Base-by-base conservation (phyloP, 2,329 filamentous ascomycete genomes). In the Exophiala calicioides region DNA sequence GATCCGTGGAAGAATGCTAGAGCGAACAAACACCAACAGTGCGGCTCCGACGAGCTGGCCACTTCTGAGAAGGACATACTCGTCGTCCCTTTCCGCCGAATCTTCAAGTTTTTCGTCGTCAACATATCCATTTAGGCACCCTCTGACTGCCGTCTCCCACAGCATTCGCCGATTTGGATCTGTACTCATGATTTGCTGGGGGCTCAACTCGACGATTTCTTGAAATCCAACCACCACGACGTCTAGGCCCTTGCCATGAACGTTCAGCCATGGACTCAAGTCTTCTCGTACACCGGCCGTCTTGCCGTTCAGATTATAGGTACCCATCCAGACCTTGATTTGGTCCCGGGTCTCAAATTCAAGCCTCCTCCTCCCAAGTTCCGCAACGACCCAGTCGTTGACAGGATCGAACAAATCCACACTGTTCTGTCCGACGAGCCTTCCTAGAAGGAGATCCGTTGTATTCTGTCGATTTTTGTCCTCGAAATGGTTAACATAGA, bases 161-260 rank as follows among this genome's bases (percentile, higher is more conserved):
- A 84, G 72, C 54, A 89, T 84, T 56, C 91, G 88, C 43, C 88
- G 80, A 3, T 84, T 82, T 1, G 93, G 93, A 64, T 98, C 91
- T 50, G 90, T 97, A 56, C 94, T 95, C 90, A 98, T 96, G 62
- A 98, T 97, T 62, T 98, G 93, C 65, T 97, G 91, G 12, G 94
- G 93, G 59, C 89, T 96, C 35, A 98, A 74, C 62, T 95, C 88
- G n/a, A 98, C 93, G 53, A 98, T 97, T 67, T 98, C 93, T 64
- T 98, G 93, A 60, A 98, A 97, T 0, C 89, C 93, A 12, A 96
- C 84, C 5, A 86, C 90, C 40, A 95, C 83, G 27, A 98, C 87
- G 48, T 91, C 87, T 4, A 93, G 90, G 51, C 87, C 82, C n/a
- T 75, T 71, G 13, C 67, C 58, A 4, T 80, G 77, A 3, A 77